Base-by-base conservation (phyloP, 805 yeast species). In the Cyberlindnera americana region DNA sequence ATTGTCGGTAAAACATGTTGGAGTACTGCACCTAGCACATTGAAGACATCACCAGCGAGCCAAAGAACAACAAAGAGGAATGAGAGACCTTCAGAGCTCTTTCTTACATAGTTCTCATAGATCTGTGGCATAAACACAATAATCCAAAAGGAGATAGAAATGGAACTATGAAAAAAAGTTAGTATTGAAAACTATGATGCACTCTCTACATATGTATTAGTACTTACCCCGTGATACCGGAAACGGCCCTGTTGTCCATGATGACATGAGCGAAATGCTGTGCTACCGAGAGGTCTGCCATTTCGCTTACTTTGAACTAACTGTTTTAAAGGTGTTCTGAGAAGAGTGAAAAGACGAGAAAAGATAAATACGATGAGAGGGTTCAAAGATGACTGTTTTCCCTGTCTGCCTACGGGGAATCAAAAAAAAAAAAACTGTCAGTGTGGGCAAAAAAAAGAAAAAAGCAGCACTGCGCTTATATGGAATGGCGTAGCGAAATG, bases 111-210 rank as follows among this genome's bases (percentile, higher is more conserved):
- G 60, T 90, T 91, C 58, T 93, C 97, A 61, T 88, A 90, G 32
- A 93, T 83, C 59, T 91, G 98, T 10, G 98, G 98, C 27, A 95
- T 95, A 69, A 93, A 91, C 14, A 91, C 99, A 35, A 93, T 90
- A 44, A 93, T 83, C 99, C 99, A 91, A 61, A 97, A 93, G 13
- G 97, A 95, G 33, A 91, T 77, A 15, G 98, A 91, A 25, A 93
- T 88, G 11, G 95, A 87, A 14, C 49, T 45, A 22, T 24, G 3
- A 18, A 21, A 4, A 25, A 4, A 19, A 19, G 38, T 33, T 30
- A 37, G 40, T 26, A 21, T 9, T 15, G n/a, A n/a, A n/a, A n/a
- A 22, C 25, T 12, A 25, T 13, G 15, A 25, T 13, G 15, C 28
- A 22, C 11, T 22, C 8, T 8, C 8, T 12, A 22, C 25, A 22